Evolutionary conservation across 2,329 filamentous ascomycete genomes (phyloP), one percentile per base, ranked within the genome.

Genomic region (Onygenales sp.): DNA sequence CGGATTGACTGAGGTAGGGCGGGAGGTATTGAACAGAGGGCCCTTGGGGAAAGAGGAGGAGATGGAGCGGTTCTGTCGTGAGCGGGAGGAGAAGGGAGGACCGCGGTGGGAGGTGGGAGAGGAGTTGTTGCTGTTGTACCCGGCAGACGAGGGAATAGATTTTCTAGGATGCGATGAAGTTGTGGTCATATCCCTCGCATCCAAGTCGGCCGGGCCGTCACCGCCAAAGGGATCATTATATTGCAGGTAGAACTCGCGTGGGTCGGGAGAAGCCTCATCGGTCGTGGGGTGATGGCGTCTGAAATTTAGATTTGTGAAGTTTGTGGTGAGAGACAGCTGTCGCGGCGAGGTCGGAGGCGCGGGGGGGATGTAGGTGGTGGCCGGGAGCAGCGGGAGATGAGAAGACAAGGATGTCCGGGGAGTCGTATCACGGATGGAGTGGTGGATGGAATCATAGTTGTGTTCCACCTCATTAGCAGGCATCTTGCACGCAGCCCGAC

Each of bases 241-340:
- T 44, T 70, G 69, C 59, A 74, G 71, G 61, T 78, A 79, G 64
- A 75, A 79, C 17, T 77, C 75, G 65, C 75, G 74, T 39, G 76
- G 77, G 59, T 77, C 72, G 44, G 70, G 67, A 31, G 69, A 71
- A 48, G 56, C 53, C 49, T 58, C 61, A 54, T 64, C 64, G 49
- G 55, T 17, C 49, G 54, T 61, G 53, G 57, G 54, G 54, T 31
- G 53, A 37, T 50, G 47, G 9, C 33, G 45, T 31, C 33, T 48
- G 52, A 43, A 46, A 45, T 55, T 44, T 58, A 51, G 52, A 57
- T 57, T 59, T 44, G 48, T 44, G 56, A 58, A 50, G 55, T 58
- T 56, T 50, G 53, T 58, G 56, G 56, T 51, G 54, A 57, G 51
- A 32, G 54, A 60, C 58, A 61, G 58, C 52, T 51, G 51, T 54